These are phyloP conservation scores for Penicillium sp. DNA, from an alignment of 2,329 filamentous ascomycete genomes.

Conservation along the genomic window DNA sequence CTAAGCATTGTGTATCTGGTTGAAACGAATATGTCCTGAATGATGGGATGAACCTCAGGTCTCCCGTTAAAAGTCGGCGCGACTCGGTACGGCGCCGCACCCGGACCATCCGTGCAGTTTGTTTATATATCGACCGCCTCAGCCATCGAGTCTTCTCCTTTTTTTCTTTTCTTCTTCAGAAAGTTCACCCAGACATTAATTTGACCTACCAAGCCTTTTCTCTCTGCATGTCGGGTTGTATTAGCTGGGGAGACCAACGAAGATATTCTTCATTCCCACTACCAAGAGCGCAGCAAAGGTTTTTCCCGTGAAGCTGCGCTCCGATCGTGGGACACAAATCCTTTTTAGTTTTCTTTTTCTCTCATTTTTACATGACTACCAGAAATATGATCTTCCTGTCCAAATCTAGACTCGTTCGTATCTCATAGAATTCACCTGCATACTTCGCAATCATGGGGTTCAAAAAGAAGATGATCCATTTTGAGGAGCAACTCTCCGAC, in stretches of 20 bases:
- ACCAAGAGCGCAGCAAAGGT: conserved; percentile 44
- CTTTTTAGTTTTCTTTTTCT: conserved; percentile 9
- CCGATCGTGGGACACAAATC: conserved; percentile 42
- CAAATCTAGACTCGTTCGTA: conserved; percentile 13
- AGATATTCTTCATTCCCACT: conserved; percentile 34
- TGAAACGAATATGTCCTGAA: conserved; percentile 4
- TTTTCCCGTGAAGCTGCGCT: conserved; percentile 39
- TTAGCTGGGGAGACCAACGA: conserved; percentile 44
- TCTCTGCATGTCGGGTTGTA: conserved; percentile 52
- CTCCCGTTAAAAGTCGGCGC: conserved; percentile 27
- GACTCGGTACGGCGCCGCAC: conserved; percentile 18
- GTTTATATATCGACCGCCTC: conserved; percentile 4
- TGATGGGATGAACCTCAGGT: conserved; percentile 11
- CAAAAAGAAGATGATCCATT: conserved; percentile 14
- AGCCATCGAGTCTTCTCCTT: conserved; percentile 23
- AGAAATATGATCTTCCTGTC: conserved; percentile 17
- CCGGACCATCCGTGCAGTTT: conserved; percentile 21
- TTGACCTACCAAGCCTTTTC: conserved; percentile 47
- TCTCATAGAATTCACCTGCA: conserved; percentile 16
- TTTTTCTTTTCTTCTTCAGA: conserved; percentile 42
- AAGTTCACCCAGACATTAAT: conserved; percentile 51
- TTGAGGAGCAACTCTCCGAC: conserved; percentile 12
- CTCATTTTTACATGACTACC: conserved; percentile 6
- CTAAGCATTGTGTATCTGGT: conserved; percentile 35
- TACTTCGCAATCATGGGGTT: conserved; percentile 14